A percentile compares a stretch with the other conserved stretches of the same genome.
Evolutionary conservation across 1,284 basidiomycete genomes (phyloP).

Genomic region (Pseudozyma tsukubaensis): DNA sequence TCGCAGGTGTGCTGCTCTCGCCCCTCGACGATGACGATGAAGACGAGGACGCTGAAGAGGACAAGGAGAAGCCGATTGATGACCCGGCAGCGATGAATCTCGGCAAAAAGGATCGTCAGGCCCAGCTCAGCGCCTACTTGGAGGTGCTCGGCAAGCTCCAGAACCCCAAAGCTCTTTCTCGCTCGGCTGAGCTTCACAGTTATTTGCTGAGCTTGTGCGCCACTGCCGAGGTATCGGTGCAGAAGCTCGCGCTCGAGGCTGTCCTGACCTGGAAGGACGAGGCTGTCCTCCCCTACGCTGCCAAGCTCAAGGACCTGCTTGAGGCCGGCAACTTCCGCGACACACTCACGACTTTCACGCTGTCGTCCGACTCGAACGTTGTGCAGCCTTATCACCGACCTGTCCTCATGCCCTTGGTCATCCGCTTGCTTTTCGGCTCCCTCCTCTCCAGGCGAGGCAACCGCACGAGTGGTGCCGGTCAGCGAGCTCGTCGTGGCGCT

Average conservation of each 20-base stretch:
- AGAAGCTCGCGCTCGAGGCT: slow-evolving; percentile 82
- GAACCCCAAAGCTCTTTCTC: slow-evolving; percentile 87
- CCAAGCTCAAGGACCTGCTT: slow-evolving; percentile 78
- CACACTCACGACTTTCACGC: slow-evolving; percentile 77
- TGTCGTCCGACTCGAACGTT: slow-evolving; percentile 68
- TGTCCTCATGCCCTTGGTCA: slow-evolving; percentile 79
- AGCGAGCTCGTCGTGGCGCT: slow-evolving; percentile 75
- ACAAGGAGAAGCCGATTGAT: slow-evolving; percentile 11
- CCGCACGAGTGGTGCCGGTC: slow-evolving; percentile 74
- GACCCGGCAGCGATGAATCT: slow-evolving; percentile 34
- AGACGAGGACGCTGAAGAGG: slow-evolving; percentile 10
- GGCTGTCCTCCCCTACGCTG: slow-evolving; percentile 76
- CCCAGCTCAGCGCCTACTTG: slow-evolving; percentile 73
- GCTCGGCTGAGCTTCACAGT: slow-evolving; percentile 76
- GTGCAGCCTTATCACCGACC: slow-evolving; percentile 77
- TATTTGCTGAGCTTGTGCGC: slow-evolving; percentile 83
- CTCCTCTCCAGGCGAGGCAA: slow-evolving; percentile 86
- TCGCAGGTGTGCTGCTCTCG: slow-evolving; percentile 37
- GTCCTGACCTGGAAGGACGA: slow-evolving; percentile 85
- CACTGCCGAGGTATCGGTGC: slow-evolving; percentile 84
- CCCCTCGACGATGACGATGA: slow-evolving; percentile 47
- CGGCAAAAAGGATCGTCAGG: slow-evolving; percentile 46
- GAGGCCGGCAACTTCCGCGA: slow-evolving; percentile 91
- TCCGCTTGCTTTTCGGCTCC: slow-evolving; percentile 86
- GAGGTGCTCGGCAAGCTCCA: slow-evolving; percentile 87